Evolutionary conservation across 768 basidiomycete genomes (phyloP), one percentile per base, ranked within the genome.

Genomic region (Tricholoma saponaceum): DNA sequence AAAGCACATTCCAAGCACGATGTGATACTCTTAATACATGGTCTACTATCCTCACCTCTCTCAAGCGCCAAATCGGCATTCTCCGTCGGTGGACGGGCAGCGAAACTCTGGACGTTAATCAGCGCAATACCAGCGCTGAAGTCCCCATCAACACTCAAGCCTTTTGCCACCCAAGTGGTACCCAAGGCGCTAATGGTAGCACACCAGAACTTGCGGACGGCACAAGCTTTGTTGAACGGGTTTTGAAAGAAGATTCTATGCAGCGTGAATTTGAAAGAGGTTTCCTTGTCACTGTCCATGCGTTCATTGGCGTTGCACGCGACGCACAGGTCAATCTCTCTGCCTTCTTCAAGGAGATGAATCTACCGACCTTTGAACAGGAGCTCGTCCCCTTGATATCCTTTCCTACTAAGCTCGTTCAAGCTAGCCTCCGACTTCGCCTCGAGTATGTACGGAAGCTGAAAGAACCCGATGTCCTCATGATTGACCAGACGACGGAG

Each of bases 191-290:
- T 59, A 54, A 71, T 28, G 20, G 70, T 54, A 73, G 70, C 9
- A 67, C 69, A 41, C 65, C 73, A 44, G 85, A 85, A 58, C 74
- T 78, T 46, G 70, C 84, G 4, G 88, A 88, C 62, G 85, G 87
- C 20, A 86, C 87, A 18, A 92, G 90, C 33, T 99, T 98, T 70
- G 89, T 98, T 32, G 97, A 98, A 69, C 85, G 94, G 26, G 76
- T 98, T 23, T 80, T 97, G 57, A 98, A 98, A 70, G 96, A 98
- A 71, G 96, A 98, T 66, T 89, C 89, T n/a, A 87, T 98, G 66
- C 91, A 95, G 71, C 83, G 89, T 59, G 94, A 92, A 8, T 98
- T 99, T 70, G 93, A 95, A 71, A 93, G 90, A 64, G 89, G 90
- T 13, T 92, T 90, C 62, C 79, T 94, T 64, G 86, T 85, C 39